phyloP scores from a whole-genome alignment of 2,329 filamentous ascomycete genomes.

The Verticillium klebahnii region DNA sequence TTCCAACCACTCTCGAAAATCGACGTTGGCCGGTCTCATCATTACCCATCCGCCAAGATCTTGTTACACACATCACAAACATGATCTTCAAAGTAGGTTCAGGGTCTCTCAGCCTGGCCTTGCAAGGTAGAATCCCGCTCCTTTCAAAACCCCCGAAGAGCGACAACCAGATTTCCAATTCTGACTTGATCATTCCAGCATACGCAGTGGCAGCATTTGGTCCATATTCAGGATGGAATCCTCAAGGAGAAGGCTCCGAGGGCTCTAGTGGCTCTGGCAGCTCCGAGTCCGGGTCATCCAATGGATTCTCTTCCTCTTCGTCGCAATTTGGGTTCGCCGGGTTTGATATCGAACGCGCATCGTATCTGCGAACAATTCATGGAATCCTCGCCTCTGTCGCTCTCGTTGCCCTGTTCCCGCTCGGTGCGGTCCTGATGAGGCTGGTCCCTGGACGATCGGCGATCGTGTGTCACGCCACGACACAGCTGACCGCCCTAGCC shows the following conservation, averaged over 20 bases:
- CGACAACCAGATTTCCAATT: neutral
- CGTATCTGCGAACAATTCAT: conserved; percentile 30
- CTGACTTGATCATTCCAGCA: neutral
- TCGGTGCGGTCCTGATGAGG: conserved; percentile 38
- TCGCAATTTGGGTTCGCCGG: conserved; percentile 10
- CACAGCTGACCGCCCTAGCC: conserved; percentile 31
- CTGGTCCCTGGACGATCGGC: conserved; percentile 28
- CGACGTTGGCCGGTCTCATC: neutral
- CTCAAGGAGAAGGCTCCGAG: neutral
- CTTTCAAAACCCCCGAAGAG: neutral
- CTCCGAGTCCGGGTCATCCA: neutral
- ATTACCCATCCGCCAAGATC: neutral
- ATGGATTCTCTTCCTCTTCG: neutral
- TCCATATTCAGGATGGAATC: neutral
- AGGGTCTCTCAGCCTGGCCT: neutral
- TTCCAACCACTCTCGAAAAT: too few species aligned
- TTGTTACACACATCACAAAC: neutral
- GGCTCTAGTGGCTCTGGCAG: neutral
- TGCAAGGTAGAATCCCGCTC: neutral
- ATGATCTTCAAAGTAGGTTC: neutral
- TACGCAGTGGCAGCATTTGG: neutral
- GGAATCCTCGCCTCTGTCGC: conserved; percentile 34
- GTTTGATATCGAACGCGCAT: conserved; percentile 22
- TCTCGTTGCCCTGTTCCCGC: conserved; percentile 38
- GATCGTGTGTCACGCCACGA: conserved; percentile 31